Conservation (phyloP, 2,329 filamentous ascomycete genomes). For the Podosphaera fusca region DNA sequence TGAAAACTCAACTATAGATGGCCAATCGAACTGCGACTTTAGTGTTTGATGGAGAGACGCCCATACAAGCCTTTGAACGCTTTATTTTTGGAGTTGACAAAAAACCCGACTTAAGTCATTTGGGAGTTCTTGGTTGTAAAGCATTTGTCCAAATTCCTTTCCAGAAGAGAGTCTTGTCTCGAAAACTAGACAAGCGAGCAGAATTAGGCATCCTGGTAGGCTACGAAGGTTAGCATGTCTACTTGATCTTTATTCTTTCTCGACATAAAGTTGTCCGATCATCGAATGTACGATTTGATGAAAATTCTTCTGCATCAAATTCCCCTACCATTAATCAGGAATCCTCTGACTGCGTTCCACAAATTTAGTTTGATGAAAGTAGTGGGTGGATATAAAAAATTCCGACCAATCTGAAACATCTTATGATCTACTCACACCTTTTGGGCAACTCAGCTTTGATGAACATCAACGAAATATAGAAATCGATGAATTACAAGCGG, state of each 20-base stretch:
- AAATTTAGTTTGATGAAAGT: too few species aligned
- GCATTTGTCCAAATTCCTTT: neutral
- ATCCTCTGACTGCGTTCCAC: too few species aligned
- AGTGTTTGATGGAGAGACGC: neutral
- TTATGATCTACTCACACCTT: neutral
- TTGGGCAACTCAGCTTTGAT: neutral
- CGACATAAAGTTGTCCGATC: neutral
- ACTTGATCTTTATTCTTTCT: neutral
- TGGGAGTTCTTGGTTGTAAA: neutral
- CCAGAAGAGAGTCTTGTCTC: neutral
- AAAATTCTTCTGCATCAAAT: neutral
- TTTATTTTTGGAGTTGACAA: neutral
- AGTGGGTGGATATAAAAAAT: neutral
- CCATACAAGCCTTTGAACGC: neutral
- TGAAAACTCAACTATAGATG: neutral
- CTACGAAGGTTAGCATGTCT: neutral
- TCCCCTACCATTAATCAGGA: too few species aligned
- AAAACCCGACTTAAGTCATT: neutral
- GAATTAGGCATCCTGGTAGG: neutral
- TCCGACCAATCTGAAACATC: neutral
- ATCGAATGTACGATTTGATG: neutral
- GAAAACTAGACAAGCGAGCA: neutral
- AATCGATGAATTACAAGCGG: neutral
- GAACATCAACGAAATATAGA: neutral
- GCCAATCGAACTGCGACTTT: neutral